Base-by-base conservation (phyloP, 805 yeast species). In the Hanseniaspora singularis region DNA sequence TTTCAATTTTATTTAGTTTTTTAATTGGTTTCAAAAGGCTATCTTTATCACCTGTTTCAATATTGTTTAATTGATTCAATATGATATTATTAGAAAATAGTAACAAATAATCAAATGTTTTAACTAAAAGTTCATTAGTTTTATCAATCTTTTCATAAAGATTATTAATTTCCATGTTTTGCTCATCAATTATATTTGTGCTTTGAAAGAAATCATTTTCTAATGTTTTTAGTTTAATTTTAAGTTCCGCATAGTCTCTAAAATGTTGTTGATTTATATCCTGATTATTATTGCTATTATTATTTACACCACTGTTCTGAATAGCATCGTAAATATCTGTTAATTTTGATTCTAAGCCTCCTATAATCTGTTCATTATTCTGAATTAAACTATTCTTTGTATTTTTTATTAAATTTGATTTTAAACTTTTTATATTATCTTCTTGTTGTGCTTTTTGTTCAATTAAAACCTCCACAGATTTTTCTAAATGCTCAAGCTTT, bases 31-130 rank as follows among this genome's bases (percentile, higher is more conserved):
- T 41, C 26, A 28, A 38, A 33, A 48, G 28, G 18, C 40, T 38
- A 9, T 41, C 40, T 18, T 33, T 33, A 31, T 40, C 47, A n/a
- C 48, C 41, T 26, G 40, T 30, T 22, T 42, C 32, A 34, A 34
- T 26, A 15, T 42, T 24, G 16, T 22, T 12, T 6, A 26, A 22
- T 19, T 24, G 16, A 12, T 14, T 42, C 12, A 18, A 6, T 8
- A 23, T 24, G n/a, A 19, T n/a, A 18, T 10, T 2, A 10, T 15
- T 33, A 9, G 33, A 24, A 26, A 41, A 26, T 16, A 7, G 16
- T 5, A 28, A 8, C 6, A 23, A 3, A 8, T 15, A 3, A 3
- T 24, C 12, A 18, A 11, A 36, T 14, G 23, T 10, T 5, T 23
- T 36, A 8, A 7, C 4, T 19, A 6, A 3, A 16, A 8, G 11